Percentiles rank a stretch among this genome's conserved stretches.
These are phyloP conservation scores for Aspergillus fructus DNA, from an alignment of 2,329 filamentous ascomycete genomes.

Conservation along the genomic window DNA sequence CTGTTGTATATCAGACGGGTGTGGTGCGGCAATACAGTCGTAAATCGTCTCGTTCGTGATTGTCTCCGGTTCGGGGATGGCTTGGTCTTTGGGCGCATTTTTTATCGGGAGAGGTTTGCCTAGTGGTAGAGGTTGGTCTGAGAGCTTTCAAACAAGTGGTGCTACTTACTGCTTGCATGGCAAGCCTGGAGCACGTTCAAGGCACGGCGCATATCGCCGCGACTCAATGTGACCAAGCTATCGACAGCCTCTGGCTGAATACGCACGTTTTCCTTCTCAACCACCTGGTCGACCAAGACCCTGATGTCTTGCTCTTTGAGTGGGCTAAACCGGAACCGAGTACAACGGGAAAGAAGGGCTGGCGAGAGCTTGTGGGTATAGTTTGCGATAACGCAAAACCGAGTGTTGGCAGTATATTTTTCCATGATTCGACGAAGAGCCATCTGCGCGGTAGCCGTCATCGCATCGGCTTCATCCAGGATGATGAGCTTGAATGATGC, in stretches of 20 bases:
- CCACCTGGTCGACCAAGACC: conserved; percentile 80
- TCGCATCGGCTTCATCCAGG: conserved; percentile 97
- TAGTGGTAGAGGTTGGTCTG: conserved; percentile 40
- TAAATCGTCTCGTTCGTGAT: conserved; percentile 94
- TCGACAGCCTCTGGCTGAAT: conserved; percentile 80
- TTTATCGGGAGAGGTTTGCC: conserved; percentile 67
- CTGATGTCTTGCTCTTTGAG: conserved; percentile 86
- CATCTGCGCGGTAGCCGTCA: conserved; percentile 99
- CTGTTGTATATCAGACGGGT: conserved; percentile 80
- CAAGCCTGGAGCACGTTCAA: conserved; percentile 96
- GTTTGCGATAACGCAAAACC: conserved; percentile 98
- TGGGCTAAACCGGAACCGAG: conserved; percentile 90
- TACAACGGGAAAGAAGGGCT: conserved; percentile 87
- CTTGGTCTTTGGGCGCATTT: conserved; percentile 58
- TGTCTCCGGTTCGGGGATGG: conserved; percentile 68
- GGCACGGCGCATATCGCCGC: conserved; percentile 93
- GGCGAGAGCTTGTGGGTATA: conserved; percentile 98
- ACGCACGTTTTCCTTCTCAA: conserved; percentile 80
- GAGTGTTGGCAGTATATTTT: conserved; percentile 95
- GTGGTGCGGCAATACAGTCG: conserved; percentile 93
- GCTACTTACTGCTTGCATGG: conserved; percentile 76
- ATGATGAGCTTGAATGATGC: conserved; percentile 94
- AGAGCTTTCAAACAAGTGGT: background rate
- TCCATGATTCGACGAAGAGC: conserved; percentile 96
- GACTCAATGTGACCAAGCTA: conserved; percentile 80